Evolutionary conservation across 2,329 filamentous ascomycete species (phyloP).

Genomic region (Apiospora pterosperma): DNA sequence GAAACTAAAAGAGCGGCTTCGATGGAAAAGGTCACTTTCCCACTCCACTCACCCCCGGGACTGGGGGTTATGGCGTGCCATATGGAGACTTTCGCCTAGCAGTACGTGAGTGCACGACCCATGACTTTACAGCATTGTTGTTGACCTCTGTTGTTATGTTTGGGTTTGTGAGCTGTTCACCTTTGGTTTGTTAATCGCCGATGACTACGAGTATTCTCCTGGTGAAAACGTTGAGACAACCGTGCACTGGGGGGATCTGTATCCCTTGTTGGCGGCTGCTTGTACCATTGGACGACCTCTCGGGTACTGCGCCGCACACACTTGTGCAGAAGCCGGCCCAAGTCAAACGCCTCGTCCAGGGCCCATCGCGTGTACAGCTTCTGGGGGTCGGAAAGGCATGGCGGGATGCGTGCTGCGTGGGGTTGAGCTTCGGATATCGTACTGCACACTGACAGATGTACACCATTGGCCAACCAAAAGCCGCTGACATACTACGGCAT

Average conservation of each 20-base stretch:
- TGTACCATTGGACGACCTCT: neutral
- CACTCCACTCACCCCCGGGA: neutral
- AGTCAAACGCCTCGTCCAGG: neutral
- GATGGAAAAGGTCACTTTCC: neutral
- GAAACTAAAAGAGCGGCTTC: neutral
- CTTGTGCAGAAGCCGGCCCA: neutral
- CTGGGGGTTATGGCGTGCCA: neutral
- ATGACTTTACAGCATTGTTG: neutral
- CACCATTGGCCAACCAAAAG: neutral
- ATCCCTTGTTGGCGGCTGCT: neutral
- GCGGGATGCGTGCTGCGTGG: neutral
- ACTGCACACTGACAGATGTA: neutral
- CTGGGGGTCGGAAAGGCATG: neutral
- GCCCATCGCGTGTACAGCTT: neutral
- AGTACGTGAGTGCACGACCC: neutral
- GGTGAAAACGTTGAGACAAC: neutral
- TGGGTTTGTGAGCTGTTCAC: neutral
- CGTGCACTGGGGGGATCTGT: neutral
- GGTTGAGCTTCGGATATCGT: constrained; percentile 1
- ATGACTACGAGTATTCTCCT: too few relatives aligned
- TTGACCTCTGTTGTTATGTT: neutral
- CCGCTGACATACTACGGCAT: neutral
- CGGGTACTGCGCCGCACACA: neutral
- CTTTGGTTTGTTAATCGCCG: neutral
- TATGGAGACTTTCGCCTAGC: neutral